Evolutionary conservation across 768 basidiomycete genomes (phyloP), one percentile per base, ranked within the genome.

Genomic region (Tulasnella calospora): DNA sequence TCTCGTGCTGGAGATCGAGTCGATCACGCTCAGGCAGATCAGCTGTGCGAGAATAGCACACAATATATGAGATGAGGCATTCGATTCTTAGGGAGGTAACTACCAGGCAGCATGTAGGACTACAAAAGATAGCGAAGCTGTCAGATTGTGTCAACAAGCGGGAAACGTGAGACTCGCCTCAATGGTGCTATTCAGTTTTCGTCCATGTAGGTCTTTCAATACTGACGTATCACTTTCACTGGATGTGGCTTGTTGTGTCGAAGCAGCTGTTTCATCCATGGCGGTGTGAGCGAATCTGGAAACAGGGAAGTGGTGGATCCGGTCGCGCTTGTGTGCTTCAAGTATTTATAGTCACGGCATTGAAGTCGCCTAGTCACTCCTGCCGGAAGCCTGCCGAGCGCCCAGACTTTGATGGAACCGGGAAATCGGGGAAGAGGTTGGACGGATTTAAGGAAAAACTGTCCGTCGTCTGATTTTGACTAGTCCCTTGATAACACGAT

Each of bases 161-260:
- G 12, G 0, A 3, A 36, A 12, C 21, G 30, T 17, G n/a, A 27
- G 36, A 19, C 75, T 23, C 51, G 79, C 70, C 8, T 78, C 79
- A 41, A 41, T 79, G 9, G 67, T 79, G 23, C 13, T n/a, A n/a
- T 46, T 79, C 9, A 79, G 44, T 19, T 30, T 51, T 27, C 79
- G 51, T 15, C 79, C 79, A 17, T 69, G 40, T 9, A 55, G 36
- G 38, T 79, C 79, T 41, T 77, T 10, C 15, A 79, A 19, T 13
- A 55, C 51, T 55, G 15, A n/a, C 51, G 51, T 55, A n/a, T 17
- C 51, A 13, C 15, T 17, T 55, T 55, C 51, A 13, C n/a, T 55
- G 6, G 5, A 5, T 17, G 15, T 3, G 51, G 51, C 13, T 3
- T 17, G 6, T 55, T 55, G 51, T 55, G 3, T n/a, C 6, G 13